Evolutionary conservation across 176 grass and related monocot genomes (phyloP).

Genomic region (bread wheat (Triticum aestivum)): DNA sequence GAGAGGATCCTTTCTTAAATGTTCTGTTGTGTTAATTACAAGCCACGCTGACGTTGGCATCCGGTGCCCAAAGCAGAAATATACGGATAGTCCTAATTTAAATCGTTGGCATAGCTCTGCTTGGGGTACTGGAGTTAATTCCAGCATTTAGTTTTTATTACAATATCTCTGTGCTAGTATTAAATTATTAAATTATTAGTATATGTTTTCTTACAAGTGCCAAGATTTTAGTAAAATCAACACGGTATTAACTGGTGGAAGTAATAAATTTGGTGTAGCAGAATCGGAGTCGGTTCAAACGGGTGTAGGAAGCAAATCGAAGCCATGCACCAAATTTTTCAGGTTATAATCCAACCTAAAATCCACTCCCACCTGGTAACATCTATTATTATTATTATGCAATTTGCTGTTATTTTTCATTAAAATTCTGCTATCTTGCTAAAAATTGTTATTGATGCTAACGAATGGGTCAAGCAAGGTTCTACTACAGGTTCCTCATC

Average conservation of each 20-base stretch:
- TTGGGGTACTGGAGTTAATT: conserved; percentile 10
- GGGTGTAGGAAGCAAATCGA: conserved; percentile 99
- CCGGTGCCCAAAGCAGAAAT: neutral
- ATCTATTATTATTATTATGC: conserved; percentile 45
- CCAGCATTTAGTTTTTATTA: conserved; percentile 16
- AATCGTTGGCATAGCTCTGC: neutral
- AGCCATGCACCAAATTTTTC: conserved; percentile 99
- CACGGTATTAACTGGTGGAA: conserved; percentile 57
- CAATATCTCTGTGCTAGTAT: conserved; percentile 1
- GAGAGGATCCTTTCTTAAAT: neutral
- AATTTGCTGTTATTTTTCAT: conserved; percentile 28
- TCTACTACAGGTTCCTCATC: conserved; percentile 61
- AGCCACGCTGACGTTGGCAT: neutral
- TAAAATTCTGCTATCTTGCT: conserved; percentile 30
- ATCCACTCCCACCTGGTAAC: conserved; percentile 66
- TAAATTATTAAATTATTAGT: conserved; percentile 1
- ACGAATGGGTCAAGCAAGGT: conserved; percentile 57
- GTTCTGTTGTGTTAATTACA: neutral
- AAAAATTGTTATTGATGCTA: conserved; percentile 52
- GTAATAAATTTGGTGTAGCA: conserved; percentile 96
- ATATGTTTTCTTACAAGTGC: conserved; percentile 31
- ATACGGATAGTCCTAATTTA: neutral
- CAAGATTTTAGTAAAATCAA: conserved; percentile 63
- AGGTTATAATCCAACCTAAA: conserved; percentile 96
- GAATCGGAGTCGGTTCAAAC: conserved; percentile 77